Evolutionary conservation across 108 stramenopile species (phyloP).

Genomic region (Ochromonas danica): DNA sequence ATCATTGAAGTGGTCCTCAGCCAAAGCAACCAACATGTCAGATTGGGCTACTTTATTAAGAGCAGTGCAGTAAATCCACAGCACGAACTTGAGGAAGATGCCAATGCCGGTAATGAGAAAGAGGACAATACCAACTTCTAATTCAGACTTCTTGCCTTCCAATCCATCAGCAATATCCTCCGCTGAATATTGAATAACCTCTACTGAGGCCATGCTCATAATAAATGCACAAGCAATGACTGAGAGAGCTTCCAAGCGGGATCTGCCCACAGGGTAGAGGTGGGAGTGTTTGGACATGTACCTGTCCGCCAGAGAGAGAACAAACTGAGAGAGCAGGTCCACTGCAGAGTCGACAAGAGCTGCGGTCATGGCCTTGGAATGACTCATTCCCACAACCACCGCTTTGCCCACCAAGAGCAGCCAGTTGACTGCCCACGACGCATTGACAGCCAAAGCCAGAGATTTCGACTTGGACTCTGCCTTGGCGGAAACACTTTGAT

Average conservation of each 20-base stretch:
- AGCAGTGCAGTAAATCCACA: conserved; percentile 69
- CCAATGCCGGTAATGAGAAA: conserved; percentile 69
- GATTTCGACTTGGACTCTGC: no score
- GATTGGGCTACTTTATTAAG: conserved; percentile 64
- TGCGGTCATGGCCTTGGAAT: conserved; percentile 80
- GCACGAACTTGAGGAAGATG: conserved; percentile 69
- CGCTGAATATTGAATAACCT: conserved; percentile 69
- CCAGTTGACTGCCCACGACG: conserved; percentile 5
- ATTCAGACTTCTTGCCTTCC: conserved; percentile 25
- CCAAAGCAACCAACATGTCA: conserved; percentile 45
- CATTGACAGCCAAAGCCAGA: no score
- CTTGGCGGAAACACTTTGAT: no score
- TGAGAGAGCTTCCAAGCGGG: conserved; percentile 83
- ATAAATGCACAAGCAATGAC: conserved; percentile 84
- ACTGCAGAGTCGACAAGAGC: conserved; percentile 79
- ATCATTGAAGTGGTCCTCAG: conserved; percentile 93
- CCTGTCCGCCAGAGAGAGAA: conserved; percentile 75
- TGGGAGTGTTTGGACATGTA: conserved; percentile 60
- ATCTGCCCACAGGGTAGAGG: conserved; percentile 82
- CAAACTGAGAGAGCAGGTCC: conserved; percentile 79
- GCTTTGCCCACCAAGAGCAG: no score
- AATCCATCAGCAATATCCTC: conserved; percentile 38
- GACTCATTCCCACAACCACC: no score
- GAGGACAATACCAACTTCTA: conserved; percentile 57
- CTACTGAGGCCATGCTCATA: conserved; percentile 87